These are phyloP conservation scores for Platanthera zijinensis DNA, from an alignment of 106 monocot species.

Conservation along the genomic window DNA sequence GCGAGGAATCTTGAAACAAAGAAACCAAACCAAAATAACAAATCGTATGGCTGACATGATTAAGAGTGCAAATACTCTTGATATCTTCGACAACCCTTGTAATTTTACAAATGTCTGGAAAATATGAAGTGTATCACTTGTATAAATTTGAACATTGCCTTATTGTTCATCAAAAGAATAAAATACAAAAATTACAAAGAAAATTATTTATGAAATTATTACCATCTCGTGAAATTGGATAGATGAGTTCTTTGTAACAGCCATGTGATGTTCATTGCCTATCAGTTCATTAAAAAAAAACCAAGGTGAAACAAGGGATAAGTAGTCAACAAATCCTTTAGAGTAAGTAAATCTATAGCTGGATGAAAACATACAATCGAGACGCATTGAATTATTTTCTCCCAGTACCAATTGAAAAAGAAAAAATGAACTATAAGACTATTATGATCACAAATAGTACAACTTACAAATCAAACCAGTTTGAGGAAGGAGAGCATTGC, in stretches of 20 bases:
- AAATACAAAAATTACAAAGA: background rate
- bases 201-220: constrained; percentile 6
- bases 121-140: background rate
- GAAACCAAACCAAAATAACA: constrained; percentile 71
- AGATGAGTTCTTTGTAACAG: constrained; percentile 39
- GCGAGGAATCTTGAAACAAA: constrained; percentile 79
- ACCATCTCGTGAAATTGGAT: constrained; percentile 86
- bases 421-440: background rate
- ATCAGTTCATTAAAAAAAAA: constrained; percentile 9
- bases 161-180: background rate
- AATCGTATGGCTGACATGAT: constrained; percentile 72
- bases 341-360: background rate
- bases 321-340: background rate
- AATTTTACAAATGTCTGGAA: constrained; percentile 60
- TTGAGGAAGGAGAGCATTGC: background rate
- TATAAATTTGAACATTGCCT: background rate
- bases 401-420: background rate
- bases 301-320: background rate
- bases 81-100: constrained; percentile 57
- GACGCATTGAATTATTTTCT: background rate
- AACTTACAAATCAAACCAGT: background rate
- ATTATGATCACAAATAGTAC: background rate
- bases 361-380: background rate
- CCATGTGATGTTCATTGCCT: constrained; percentile 74
- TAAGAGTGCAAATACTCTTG: constrained; percentile 55